Base-by-base conservation (phyloP, 1,284 basidiomycete species). In the Bondarzewia mesenterica region DNA sequence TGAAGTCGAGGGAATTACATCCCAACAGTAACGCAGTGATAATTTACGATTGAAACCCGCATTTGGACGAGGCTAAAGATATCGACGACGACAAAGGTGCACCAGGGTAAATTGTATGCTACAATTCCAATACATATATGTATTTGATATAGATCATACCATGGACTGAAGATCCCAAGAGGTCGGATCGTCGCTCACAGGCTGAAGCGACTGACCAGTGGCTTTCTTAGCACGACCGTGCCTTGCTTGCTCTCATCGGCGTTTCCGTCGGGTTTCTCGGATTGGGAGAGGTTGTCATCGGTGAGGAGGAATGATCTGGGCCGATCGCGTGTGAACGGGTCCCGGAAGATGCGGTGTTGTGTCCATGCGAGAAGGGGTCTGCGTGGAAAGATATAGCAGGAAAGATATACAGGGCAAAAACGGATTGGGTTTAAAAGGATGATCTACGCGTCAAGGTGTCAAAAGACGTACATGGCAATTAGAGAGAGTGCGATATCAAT, bases 321-420 rank as follows among this genome's bases (percentile, higher is more conserved):
- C 10, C 26, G 40, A n/a, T 41, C 27, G 25, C 45, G 39, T 7
- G 50, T 49, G 48, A 63, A 62, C 4, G 61, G 58, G 15, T 51
- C 47, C 27, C 57, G 63, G 57, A 65, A 65, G n/a, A 63, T 44
- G 47, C 53, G 54, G 42, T 64, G 58, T 47, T 66, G 64, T 2
- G 46, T 52, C 40, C 54, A 59, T 7, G 63, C 60, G 16, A 63
- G 47, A 23, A 59, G 26, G 5, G 61, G 63, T 20, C 63, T 66
- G 48, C 29, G 32, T 36, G 27, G n/a, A 20, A 26, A 39, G 29
- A n/a, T 4, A 7, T 4, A 7, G n/a, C 4, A 32, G 29, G 29
- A n/a, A 2, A 12, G 3, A 32, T 12, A 32, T 32, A 15, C 29
- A 32, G 29, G 8, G 29, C 7, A 32, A 15, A 32, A 15, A 15